Evolutionary conservation across 768 basidiomycete genomes (phyloP).

Genomic region (Kwoniella newhampshirensis): DNA sequence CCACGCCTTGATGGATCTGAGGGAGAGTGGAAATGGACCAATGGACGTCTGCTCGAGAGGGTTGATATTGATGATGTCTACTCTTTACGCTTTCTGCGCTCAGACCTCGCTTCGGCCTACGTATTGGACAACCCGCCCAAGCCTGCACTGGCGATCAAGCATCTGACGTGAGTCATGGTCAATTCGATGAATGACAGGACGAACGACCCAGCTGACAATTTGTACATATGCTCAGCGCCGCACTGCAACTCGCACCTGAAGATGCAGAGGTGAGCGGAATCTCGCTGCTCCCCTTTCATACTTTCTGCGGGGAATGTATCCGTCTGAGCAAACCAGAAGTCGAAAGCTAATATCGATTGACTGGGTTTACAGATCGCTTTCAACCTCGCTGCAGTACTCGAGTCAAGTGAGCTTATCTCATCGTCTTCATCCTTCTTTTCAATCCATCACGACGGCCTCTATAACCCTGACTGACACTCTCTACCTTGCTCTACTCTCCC

Average conservation of each 20-base stretch:
- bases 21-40: not conserved
- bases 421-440: no score
- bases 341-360: no score
- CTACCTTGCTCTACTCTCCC: no score
- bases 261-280: constrained; percentile 48
- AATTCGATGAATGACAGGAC: not conserved
- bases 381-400: constrained; percentile 52
- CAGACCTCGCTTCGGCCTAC: constrained; percentile 54
- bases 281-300: no score
- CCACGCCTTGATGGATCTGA: no score
- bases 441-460: not conserved
- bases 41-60: not conserved
- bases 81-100: not conserved
- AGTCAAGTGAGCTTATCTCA: constrained; percentile 42
- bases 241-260: constrained; percentile 46
- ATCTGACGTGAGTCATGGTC: constrained; percentile 43
- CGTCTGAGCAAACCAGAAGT: no score
- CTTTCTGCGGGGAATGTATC: no score
- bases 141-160: constrained; percentile 53
- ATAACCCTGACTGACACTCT: no score
- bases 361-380: constrained; percentile 50
- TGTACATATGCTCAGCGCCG: constrained; percentile 25
- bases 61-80: not conserved
- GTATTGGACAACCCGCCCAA: constrained; percentile 53
- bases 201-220: constrained; percentile 1